Evolutionary conservation across 2,329 filamentous ascomycete genomes (phyloP), one percentile per base, ranked within the genome.

Genomic region (Sordariomycetes sp.): DNA sequence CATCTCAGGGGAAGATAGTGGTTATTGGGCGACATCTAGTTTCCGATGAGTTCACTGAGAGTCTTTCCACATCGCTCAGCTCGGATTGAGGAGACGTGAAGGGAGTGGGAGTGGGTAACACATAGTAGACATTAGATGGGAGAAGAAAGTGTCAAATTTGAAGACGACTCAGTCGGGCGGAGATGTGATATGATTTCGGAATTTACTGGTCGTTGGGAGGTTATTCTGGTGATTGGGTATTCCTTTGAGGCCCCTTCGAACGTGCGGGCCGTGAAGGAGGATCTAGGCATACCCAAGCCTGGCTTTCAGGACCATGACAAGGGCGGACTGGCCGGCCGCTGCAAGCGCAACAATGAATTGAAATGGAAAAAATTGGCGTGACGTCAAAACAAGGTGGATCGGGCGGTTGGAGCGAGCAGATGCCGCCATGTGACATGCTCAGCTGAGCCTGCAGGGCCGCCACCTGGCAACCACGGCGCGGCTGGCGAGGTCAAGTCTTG

Each of bases 21-120:
- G 65, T 88, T 53, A 87, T 88, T 68, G 85, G 85, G 52, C 76
- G 81, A 60, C 72, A 79, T 51, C 65, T 87, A 58, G 72, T 69
- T 22, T 69, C 69, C n/a, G 71, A 79, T 53, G 72, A 80, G 59
- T 81, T 87, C 64, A 71, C 74, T 61, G 66, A 69, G 57, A 86
- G 73, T 60, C 70, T 76, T 54, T 64, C 62, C 22, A 54, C 16
- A 24, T 53, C 58, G 14, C 54, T 46, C 54, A 24, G 48, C 53
- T 43, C 48, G 35, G 48, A 53, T 40, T 40, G 54, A 59, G 54
- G 48, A 22, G 20, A 7, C n/a, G n/a, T 3, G 22, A 3, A 24
- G n/a, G 43, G 20, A 12, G 22, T 24, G 22, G n/a, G 20, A 3
- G 12, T 20, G 3, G 20, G 20, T 11, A 50, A 24, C 20, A 22